A percentile compares a stretch with the other conserved stretches of the same genome.
phyloP scores from a whole-genome alignment of 2,329 filamentous ascomycete species.

The Huntiella bhutanensis region DNA sequence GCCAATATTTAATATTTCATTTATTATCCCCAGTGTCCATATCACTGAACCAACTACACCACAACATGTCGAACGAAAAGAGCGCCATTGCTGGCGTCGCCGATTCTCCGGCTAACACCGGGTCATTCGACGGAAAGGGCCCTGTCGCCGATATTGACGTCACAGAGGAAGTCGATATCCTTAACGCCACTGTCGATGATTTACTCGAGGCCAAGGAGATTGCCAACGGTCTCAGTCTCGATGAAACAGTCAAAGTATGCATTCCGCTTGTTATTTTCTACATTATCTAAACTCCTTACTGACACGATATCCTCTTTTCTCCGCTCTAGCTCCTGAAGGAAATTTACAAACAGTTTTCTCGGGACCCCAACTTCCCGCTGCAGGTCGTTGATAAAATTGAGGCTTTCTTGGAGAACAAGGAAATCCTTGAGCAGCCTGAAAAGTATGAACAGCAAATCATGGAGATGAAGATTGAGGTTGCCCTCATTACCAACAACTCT shows the following conservation, averaged over 20 bases:
- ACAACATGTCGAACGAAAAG: neutral
- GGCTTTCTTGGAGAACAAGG: conserved; percentile 16
- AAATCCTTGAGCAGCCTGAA: conserved; percentile 21
- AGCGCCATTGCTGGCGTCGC: neutral
- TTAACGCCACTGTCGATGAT: conserved; percentile 25
- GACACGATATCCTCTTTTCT: neutral
- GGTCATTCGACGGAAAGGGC: neutral
- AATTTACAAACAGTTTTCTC: conserved; percentile 19
- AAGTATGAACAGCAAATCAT: conserved; percentile 24
- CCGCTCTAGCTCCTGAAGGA: conserved; percentile 18
- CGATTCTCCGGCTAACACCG: neutral
- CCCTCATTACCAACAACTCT: conserved; percentile 32
- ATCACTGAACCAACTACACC: no score
- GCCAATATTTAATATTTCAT: no score
- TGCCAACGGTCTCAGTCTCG: conserved; percentile 19
- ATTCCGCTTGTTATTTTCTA: neutral
- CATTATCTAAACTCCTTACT: neutral
- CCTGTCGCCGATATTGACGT: neutral
- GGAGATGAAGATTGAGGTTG: conserved; percentile 34
- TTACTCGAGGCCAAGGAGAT: conserved; percentile 24
- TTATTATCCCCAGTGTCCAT: no score
- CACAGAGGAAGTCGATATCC: conserved; percentile 6
- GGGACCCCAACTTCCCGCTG: conserved; percentile 22
- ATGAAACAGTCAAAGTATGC: conserved; percentile 18
- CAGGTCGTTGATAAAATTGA: conserved; percentile 20